A percentile compares a stretch with the other conserved stretches of the same genome.
Evolutionary conservation across 257 asterid species (phyloP).

Genomic region (Petunia axillaris): DNA sequence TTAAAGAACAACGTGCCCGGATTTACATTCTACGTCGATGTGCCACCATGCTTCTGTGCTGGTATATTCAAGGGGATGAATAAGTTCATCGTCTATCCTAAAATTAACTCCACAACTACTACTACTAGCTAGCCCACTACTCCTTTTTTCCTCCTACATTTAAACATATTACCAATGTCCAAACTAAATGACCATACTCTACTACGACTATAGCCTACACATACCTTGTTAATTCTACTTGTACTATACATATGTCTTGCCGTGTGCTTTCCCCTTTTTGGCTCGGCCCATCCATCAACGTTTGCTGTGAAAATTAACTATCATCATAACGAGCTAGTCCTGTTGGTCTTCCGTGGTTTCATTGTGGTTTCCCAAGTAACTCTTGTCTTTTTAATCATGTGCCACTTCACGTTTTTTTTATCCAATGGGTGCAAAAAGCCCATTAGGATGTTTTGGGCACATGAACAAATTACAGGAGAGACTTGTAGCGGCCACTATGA

Average conservation of each 20-base stretch:
- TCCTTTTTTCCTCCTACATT: neutral
- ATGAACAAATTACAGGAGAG: slow-evolving; percentile 29
- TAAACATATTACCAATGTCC: neutral
- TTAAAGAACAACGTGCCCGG: slow-evolving; percentile 75
- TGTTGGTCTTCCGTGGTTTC: slow-evolving; percentile 24
- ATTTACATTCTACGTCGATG: slow-evolving; percentile 83
- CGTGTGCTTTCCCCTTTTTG: neutral
- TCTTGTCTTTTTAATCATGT: slow-evolving; percentile 29
- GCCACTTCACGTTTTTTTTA: slow-evolving; percentile 38
- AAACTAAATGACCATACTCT: neutral
- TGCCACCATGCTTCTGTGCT: slow-evolving; percentile 85
- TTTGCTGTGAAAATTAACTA: too few relatives aligned
- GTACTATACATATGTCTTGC: neutral
- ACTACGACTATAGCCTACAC: neutral
- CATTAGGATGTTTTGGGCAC: slow-evolving; percentile 37
- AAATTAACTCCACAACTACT: neutral
- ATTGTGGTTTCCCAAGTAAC: neutral
- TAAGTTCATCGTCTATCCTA: slow-evolving; percentile 21
- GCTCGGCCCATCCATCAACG: too few relatives aligned
- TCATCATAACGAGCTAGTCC: neutral
- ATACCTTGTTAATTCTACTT: neutral
- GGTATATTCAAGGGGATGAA: slow-evolving; percentile 77
- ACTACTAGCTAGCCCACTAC: neutral
- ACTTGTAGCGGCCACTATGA: slow-evolving; percentile 7
- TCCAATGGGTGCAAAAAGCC: slow-evolving; percentile 35